Evolutionary conservation across 1,284 basidiomycete species (phyloP), one percentile per base, ranked within the genome.

Genomic region (Ceratorhiza oryzae-sativae): DNA sequence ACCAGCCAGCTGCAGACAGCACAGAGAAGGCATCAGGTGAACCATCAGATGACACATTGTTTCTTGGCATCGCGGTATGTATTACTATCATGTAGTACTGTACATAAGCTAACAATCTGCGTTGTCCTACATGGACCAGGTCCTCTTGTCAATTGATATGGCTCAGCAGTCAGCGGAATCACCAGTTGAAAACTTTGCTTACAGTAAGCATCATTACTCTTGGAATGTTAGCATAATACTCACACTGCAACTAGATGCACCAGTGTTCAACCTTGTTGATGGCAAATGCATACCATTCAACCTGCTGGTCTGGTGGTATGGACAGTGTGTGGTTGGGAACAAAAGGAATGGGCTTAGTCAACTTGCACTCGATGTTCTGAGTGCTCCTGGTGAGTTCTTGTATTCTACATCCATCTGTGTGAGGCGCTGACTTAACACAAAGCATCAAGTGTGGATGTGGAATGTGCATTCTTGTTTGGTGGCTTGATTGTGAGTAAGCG

Each of bases 401-500:
- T 10, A 15, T 15, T 41, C 36, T 32, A 15, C 36, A 15, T 12
- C 15, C 18, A n/a, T 9, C n/a, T 5, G 20, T 25, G 4, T 5
- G 8, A 61, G n/a, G 2, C 18, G 25, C 36, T 46, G 12, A 53
- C 49, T 25, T 53, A 27, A 12, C 23, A 27, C 49, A 53, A 13
- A 62, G 60, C 42, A 0, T n/a, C 60, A 12, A 62, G 60, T 27
- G 25, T 62, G 2, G 60, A 62, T 32, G 60, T 62, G 1, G 42
- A 62, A 13, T n/a, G 42, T 20, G 42, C 25, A 1, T 62, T 62
- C 25, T 46, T 41, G n/a, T 62, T 62, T 20, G 42, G n/a, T 0
- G 30, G 25, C 3, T 3, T 10, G 3, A n/a, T 48, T 12, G 60
- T 62, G 9, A 48, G 60, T 42, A 62, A 62, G 60, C 42, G 60